Base-by-base conservation (phyloP, 2,329 filamentous ascomycete genomes). In the Gyromitra esculenta region DNA sequence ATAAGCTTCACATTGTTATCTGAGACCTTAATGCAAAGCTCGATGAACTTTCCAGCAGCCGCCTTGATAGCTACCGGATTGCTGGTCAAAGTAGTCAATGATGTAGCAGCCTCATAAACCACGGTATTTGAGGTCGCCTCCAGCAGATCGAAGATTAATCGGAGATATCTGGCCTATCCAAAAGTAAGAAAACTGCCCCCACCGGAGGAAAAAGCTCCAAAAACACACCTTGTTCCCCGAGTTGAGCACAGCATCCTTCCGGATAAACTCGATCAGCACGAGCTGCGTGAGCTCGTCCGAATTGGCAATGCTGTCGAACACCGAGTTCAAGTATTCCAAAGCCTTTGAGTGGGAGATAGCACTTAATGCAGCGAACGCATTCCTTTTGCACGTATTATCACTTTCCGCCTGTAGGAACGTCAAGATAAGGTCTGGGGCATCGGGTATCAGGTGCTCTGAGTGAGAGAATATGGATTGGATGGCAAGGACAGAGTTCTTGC, bases 1-100 rank as follows among this genome's bases (percentile, higher is more conserved):
- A 99, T 99, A 59, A 99, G 90, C 86, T 99, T 99, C 79, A 99
- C 96, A 82, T 99, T 99, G 87, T 99, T 99, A 84, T 99, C 96
- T 0, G 96, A 91, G 85, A 98, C 96, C 85, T 97, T 97, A 83
- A 99, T 97, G 83, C 92, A 94, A 7, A 99, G 87, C 84, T 99
- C 96, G 79, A 98, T 97, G 83, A 99, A 96, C 83, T 99, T 99
- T 81, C 90, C 89, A 13, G 96, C 96, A 8, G 96, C 96, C 35
- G 96, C 81, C 85, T 98, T 99, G 76, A 99, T 95, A 18, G 96
- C 96, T 11, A 99, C 96, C 0, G 96, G 95, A 85, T 99, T 99
- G 84, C 89, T 96, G 21, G 96, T 99, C 68, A 99, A 88, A 0
- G 94, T 91, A 5, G 95, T 98, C 73, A 99, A 87, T 11, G 95